Conservation (phyloP, 176 grass and related monocot genomes). For the Puccinellia tenuiflora region DNA sequence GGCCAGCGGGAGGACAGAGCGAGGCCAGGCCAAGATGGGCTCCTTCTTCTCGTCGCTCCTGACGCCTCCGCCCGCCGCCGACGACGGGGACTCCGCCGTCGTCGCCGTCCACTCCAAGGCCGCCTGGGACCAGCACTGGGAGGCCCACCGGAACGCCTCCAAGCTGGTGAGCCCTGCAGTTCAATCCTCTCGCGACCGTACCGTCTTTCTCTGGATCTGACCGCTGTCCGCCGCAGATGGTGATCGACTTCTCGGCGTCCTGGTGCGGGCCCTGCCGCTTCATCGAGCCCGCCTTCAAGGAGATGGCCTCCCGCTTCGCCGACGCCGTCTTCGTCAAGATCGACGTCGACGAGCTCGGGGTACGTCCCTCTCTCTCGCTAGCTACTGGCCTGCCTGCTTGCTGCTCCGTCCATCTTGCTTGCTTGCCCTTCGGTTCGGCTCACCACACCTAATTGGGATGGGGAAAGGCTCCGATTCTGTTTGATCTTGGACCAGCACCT, state of each 20-base stretch:
- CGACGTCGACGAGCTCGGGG: slow-evolving; percentile 64
- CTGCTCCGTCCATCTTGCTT: too few relatives aligned
- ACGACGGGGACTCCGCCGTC: slow-evolving; percentile 49
- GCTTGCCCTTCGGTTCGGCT: not conserved
- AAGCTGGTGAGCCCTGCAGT: slow-evolving; percentile 78
- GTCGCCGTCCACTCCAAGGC: slow-evolving; percentile 64
- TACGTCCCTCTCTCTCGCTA: not conserved
- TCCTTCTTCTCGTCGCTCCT: slow-evolving; percentile 6
- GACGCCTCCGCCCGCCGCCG: not conserved
- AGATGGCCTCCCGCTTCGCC: slow-evolving; percentile 41
- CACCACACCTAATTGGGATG: not conserved
- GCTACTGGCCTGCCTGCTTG: too few relatives aligned
- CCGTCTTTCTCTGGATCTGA: too few relatives aligned
- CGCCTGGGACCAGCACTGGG: slow-evolving; percentile 49
- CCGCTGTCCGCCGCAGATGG: too few relatives aligned
- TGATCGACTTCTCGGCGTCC: slow-evolving; percentile 76
- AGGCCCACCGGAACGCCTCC: slow-evolving; percentile 32
- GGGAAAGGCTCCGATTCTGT: not conserved
- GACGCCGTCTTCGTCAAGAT: slow-evolving; percentile 63
- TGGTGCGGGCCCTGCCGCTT: slow-evolving; percentile 89
- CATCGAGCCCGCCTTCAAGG: slow-evolving; percentile 76
- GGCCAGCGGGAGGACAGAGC: not conserved
- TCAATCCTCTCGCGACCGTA: too few relatives aligned
- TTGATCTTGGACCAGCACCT: not conserved
- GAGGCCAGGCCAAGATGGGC: slow-evolving; percentile 31